Evolutionary conservation across 306 rosid species (phyloP), one percentile per base, ranked within the genome.

Genomic region (Sophora flavescens): DNA sequence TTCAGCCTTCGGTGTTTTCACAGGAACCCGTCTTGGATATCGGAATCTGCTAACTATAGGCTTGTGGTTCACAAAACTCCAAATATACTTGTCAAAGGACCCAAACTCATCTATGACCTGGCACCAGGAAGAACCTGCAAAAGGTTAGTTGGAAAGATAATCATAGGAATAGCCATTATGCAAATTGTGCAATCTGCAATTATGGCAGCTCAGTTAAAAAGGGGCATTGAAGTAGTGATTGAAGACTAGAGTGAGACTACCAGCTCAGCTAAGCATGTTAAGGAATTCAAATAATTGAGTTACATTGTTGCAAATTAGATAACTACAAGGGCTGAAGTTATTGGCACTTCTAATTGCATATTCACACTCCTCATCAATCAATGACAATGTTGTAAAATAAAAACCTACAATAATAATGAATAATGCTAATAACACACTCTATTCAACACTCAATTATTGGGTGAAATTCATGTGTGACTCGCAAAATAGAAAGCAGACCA

Each of bases 51-150:
- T 88, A 6, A 88, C 88, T 32, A 91, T 63, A 51, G 95, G 91
- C 84, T 88, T 91, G 87, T 86, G 83, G 88, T 88, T 89, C 86
- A 89, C 95, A 82, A 91, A 91, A 77, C 88, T 89, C 97, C 97
- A 91, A 44, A 91, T 88, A 63, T 91, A 91, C 79, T 88, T 88
- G 82, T 85, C 83, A 22, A 91, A 91, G 0, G 95, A 91, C 63
- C 95, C 95, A 51, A 86, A 89, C 78, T 91, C 95, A 33, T 75
- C 89, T 80, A 85, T 86, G 64, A 91, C 97, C 97, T 91, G 95
- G 78, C 83, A 85, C 81, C 79, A 74, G 83, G 41, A 82, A 84
- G 71, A 85, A 83, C 87, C 89, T 84, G 95, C 74, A 86, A 79
- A 75, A 86, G 63, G 91, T 89, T 85, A 88, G 91, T 76, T 79